Base-by-base conservation (phyloP, 148 eudicot species). In the Rhododendron ferrugineum region DNA sequence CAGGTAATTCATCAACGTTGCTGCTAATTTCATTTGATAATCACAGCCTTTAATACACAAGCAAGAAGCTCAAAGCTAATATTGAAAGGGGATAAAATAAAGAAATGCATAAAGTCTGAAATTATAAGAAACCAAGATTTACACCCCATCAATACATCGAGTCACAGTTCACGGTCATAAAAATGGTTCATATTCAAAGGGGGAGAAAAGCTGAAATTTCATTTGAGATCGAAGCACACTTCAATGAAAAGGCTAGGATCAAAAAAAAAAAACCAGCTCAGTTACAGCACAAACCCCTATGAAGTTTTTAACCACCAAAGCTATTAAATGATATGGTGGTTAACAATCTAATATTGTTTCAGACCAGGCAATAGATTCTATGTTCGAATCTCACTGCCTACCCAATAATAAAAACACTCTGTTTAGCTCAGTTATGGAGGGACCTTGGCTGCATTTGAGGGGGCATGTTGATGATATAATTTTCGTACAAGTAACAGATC, bases 1-100 rank as follows among this genome's bases (percentile, higher is more conserved):
- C 88, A 60, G 88, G 75, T 75, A 82, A 68, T 80, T 92, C 97
- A 64, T 93, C 93, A 49, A 82, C 78, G 86, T 90, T 89, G 87
- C 98, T 95, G 93, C 88, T 86, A 86, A 60, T 83, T 85, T 81
- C 30, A 80, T 49, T 20, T 15, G 49, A 73, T 74, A 58, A 37
- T n/a, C 60, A 18, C 40, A 47, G 84, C 2, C 6, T 2, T 30
- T 56, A 44, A 83, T n/a, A 44, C 3, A 23, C 26, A 76, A 78
- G 36, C 64, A 72, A 37, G 32, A 32, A 64, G 30, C 34, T 28
- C 37, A 46, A 66, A 32, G 50, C 6, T 10, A 26, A n/a, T 23
- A 11, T 46, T 26, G 5, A 30, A 84, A 78, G 32, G 37, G n/a
- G 2, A 26, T 20, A 76, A 40, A 81, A 13, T 26, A 30, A 68